Evolutionary conservation across 331 rosid species (phyloP).

Genomic region (Telfairia occidentalis): DNA sequence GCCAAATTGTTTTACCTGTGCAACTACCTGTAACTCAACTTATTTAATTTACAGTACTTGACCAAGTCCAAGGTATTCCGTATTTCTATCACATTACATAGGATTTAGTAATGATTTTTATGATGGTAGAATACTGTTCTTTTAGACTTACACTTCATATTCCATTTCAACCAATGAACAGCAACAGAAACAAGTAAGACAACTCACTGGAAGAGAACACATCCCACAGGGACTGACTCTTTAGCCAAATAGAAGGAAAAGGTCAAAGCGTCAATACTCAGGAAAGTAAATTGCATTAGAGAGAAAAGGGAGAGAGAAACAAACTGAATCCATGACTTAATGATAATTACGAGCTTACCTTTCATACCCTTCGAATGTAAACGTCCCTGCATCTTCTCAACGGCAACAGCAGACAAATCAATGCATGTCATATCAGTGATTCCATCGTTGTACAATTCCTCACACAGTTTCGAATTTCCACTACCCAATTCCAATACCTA

Average conservation of each 20-base stretch:
- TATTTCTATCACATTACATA: background rate
- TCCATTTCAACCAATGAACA: background rate
- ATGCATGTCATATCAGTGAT: constrained; percentile 60
- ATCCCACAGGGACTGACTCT: background rate
- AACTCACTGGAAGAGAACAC: background rate
- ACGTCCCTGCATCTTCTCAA: constrained; percentile 59
- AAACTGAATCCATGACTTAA: background rate
- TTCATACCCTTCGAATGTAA: constrained; percentile 43
- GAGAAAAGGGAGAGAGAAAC: background rate
- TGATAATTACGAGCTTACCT: constrained; percentile 31
- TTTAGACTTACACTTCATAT: background rate
- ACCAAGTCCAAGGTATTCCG: background rate
- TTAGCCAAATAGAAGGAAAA: background rate
- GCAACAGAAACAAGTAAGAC: background rate
- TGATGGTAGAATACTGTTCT: background rate
- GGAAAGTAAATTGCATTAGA: background rate
- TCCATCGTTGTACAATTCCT: constrained; percentile 67
- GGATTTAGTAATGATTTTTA: background rate
- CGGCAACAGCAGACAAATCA: constrained; percentile 72
- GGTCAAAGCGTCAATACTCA: background rate
- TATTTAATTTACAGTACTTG: background rate
- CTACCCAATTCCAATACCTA: constrained; percentile 88
- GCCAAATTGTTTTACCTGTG: background rate
- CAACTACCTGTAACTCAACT: background rate
- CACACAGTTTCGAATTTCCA: constrained; percentile 80